A percentile compares a stretch with the other conserved stretches of the same genome.
These are phyloP conservation scores for Boletus sp. DNA, from an alignment of 768 basidiomycete species.

Conservation along the genomic window DNA sequence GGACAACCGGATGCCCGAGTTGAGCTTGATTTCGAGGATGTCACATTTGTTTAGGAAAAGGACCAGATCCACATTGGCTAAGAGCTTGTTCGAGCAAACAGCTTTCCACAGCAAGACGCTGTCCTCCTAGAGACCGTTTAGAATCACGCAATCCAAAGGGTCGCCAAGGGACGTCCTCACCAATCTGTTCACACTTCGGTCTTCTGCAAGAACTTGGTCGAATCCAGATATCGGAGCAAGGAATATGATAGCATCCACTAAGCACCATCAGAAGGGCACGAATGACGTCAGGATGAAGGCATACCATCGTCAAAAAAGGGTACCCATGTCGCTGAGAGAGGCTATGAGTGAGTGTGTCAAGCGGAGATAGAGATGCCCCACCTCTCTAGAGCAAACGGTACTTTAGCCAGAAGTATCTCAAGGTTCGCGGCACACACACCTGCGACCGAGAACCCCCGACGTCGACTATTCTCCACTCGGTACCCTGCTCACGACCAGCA, in stretches of 20 bases:
- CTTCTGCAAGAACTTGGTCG: slow-evolving; percentile 52
- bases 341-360: slow-evolving; percentile 8
- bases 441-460: slow-evolving; percentile 52
- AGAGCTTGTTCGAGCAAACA: slow-evolving; percentile 67
- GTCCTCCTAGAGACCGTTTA: slow-evolving; percentile 51
- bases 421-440: slow-evolving; percentile 30
- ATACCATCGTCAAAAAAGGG: slow-evolving; percentile 54
- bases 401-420: slow-evolving; percentile 1
- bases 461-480: slow-evolving; percentile 54
- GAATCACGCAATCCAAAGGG: neutral
- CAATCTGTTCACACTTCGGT: slow-evolving; percentile 49
- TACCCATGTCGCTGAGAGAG: slow-evolving; percentile 44
- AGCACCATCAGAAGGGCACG: neutral
- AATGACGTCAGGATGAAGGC: neutral
- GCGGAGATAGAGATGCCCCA: slow-evolving; percentile 20
- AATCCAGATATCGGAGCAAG: slow-evolving; percentile 58
- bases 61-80: slow-evolving; percentile 69
- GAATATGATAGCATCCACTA: slow-evolving; percentile 51
- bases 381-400: slow-evolving; percentile 27
- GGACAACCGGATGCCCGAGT: slow-evolving; percentile 56
- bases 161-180: slow-evolving; percentile 25
- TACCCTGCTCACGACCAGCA: slow-evolving; percentile 45
- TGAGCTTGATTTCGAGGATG: slow-evolving; percentile 63
- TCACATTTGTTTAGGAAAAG: slow-evolving; percentile 84
- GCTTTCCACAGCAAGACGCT: slow-evolving; percentile 73